phyloP scores from a whole-genome alignment of 1,139 yeast species.

The Pichiaceae sp. region DNA sequence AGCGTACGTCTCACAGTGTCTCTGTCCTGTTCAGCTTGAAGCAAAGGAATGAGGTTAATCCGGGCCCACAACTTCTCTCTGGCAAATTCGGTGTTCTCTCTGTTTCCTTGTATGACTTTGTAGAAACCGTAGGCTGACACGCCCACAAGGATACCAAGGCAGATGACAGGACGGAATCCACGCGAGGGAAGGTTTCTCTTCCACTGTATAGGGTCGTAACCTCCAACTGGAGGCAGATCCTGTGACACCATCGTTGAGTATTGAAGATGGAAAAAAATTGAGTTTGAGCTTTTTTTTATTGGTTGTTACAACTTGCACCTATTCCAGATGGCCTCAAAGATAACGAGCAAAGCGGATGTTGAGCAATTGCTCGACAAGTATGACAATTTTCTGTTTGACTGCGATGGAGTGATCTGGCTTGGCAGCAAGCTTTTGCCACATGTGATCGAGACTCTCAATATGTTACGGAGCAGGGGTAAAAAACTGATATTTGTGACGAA shows the following conservation, averaged over 20 bases:
- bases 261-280: neutral
- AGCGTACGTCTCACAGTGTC: constrained; percentile 65
- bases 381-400: constrained; percentile 84
- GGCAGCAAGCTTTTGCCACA: constrained; percentile 70
- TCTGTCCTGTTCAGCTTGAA: constrained; percentile 79
- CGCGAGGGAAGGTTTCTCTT: constrained; percentile 78
- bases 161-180: constrained; percentile 73
- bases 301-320: neutral
- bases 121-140: constrained; percentile 69
- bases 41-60: constrained; percentile 62
- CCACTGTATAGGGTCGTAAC: constrained; percentile 86
- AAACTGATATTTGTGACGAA: constrained; percentile 84
- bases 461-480: constrained; percentile 47
- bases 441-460: constrained; percentile 55
- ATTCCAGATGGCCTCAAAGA: constrained; percentile 25
- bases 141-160: constrained; percentile 56
- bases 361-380: constrained; percentile 48
- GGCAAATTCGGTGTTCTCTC: constrained; percentile 68
- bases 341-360: constrained; percentile 40
- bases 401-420: constrained; percentile 92
- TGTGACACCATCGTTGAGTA: constrained; percentile 27
- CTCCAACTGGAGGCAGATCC: constrained; percentile 84
- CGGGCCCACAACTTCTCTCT: constrained; percentile 79
- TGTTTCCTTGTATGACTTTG: constrained; percentile 55
- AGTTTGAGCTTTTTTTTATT: neutral